phyloP scores from a whole-genome alignment of 106 monocot genomes.

The Amphibolis antarctica region DNA sequence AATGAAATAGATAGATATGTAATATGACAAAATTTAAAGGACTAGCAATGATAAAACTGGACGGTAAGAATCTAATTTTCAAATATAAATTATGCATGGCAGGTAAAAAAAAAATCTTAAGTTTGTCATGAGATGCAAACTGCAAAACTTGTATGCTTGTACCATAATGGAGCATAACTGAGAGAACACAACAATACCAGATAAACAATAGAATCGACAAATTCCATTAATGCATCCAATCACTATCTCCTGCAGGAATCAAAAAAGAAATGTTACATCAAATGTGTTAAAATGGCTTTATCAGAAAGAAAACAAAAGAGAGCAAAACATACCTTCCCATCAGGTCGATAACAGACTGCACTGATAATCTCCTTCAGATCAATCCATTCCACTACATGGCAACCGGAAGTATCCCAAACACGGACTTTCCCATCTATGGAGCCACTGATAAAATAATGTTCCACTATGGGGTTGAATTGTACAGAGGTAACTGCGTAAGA shows the following conservation, averaged over 20 bases:
- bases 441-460: conserved; percentile 74
- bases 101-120: too few relatives aligned
- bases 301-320: neutral
- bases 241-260: conserved; percentile 34
- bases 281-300: neutral
- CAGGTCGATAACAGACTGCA: conserved; percentile 33
- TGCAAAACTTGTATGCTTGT: too few relatives aligned
- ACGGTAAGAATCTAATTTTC: too few relatives aligned
- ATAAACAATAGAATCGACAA: conserved; percentile 61
- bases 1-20: neutral
- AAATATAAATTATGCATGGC: too few relatives aligned
- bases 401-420: conserved; percentile 50
- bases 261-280: neutral
- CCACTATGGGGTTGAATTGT: conserved; percentile 70
- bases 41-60: too few relatives aligned
- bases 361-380: conserved; percentile 71
- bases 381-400: conserved; percentile 62
- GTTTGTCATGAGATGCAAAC: too few relatives aligned
- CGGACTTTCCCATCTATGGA: conserved; percentile 91
- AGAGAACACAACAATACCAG: conserved; percentile 34
- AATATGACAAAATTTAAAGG: neutral
- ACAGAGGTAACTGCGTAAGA: conserved; percentile 69
- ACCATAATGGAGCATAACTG: neutral
- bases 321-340: neutral
- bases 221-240: conserved; percentile 54